These are phyloP conservation scores for Curvularia sp. DNA, from an alignment of 2,329 filamentous ascomycete species.

Conservation along the genomic window DNA sequence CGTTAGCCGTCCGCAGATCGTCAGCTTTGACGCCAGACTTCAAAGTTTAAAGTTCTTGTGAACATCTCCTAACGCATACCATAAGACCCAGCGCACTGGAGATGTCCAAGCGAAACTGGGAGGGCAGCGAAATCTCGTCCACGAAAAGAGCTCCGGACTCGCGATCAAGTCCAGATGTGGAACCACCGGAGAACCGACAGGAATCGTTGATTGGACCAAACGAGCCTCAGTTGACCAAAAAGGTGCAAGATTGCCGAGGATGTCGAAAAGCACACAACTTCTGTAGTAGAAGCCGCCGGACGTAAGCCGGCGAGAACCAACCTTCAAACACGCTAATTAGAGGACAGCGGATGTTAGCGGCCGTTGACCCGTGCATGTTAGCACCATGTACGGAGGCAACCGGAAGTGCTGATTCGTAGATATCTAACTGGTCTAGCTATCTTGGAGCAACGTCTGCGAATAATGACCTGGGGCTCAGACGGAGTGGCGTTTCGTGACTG, in stretches of 20 bases:
- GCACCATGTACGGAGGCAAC: background rate
- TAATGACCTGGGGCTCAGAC: slow-evolving; percentile 5
- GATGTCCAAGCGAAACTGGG: background rate
- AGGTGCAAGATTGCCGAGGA: background rate
- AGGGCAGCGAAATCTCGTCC: background rate
- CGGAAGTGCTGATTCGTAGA: background rate
- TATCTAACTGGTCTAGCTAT: background rate
- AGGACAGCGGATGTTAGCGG: background rate
- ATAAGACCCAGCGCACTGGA: background rate
- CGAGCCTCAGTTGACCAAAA: background rate
- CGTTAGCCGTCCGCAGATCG: slow-evolving; percentile 6
- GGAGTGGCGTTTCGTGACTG: background rate
- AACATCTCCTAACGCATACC: background rate
- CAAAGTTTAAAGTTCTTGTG: slow-evolving; percentile 8
- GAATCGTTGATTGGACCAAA: background rate
- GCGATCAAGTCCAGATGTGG: background rate
- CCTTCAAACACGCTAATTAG: background rate
- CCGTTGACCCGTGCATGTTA: background rate
- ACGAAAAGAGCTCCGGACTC: background rate
- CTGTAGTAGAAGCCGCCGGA: background rate
- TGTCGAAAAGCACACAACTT: no score
- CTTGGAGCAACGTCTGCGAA: background rate
- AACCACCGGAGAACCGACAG: background rate
- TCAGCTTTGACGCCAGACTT: background rate
- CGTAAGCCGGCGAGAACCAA: background rate